A percentile compares a stretch with the other conserved stretches of the same genome.
phyloP scores from a whole-genome alignment of 495 filamentous ascomycete genomes.

The Lasiosphaeriaceae sp. region DNA sequence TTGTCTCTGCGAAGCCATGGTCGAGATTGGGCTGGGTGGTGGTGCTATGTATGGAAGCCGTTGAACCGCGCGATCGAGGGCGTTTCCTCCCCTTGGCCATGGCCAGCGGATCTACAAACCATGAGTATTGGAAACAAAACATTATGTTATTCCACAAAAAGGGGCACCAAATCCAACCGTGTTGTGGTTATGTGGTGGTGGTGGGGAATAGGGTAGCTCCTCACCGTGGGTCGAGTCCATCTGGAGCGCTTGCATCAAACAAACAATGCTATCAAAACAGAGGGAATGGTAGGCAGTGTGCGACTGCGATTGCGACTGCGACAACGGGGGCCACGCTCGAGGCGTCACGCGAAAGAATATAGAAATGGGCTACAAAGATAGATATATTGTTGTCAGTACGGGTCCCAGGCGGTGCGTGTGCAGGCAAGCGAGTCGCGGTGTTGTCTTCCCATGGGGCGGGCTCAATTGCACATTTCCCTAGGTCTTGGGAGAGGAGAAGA shows the following conservation, averaged over 20 bases:
- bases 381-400: constrained; percentile 2
- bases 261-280: constrained; percentile 23
- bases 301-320: constrained; percentile 21
- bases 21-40: constrained; percentile 65
- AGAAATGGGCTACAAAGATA: constrained; percentile 6
- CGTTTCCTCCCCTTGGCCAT: constrained; percentile 52
- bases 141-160: neutral
- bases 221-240: constrained; percentile 36
- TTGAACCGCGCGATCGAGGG: constrained; percentile 76
- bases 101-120: constrained; percentile 24
- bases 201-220: constrained; percentile 11
- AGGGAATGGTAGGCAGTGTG: neutral
- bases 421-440: constrained; percentile 9
- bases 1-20: constrained; percentile 48
- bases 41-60: constrained; percentile 72
- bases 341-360: neutral
- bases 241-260: constrained; percentile 17
- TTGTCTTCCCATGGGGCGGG: constrained; percentile 15
- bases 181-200: neutral
- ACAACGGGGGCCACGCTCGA: neutral
- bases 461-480: constrained; percentile 23
- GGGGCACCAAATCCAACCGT: neutral
- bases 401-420: constrained; percentile 9
- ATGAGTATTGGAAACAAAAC: neutral
- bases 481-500: constrained; percentile 18